Conservation (phyloP, 176 grass and related monocot species). For the Oryza rufipogon region DNA sequence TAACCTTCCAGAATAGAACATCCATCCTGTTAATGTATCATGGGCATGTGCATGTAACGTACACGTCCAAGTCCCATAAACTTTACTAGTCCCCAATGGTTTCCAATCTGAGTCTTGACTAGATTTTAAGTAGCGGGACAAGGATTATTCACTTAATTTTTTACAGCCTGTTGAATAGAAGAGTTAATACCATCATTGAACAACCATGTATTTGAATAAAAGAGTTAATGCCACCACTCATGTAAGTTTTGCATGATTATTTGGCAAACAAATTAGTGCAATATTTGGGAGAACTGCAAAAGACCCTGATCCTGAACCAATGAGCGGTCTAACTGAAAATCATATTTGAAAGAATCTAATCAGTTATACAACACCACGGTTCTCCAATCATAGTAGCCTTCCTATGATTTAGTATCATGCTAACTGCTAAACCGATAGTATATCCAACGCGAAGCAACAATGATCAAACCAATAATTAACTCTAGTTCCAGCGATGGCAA, state of each 20-base stretch:
- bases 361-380: background rate
- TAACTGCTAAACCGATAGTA: background rate
- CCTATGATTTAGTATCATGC: background rate
- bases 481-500: background rate
- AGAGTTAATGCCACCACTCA: background rate
- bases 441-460: background rate
- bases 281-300: background rate
- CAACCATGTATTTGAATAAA: background rate
- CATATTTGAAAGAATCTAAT: background rate
- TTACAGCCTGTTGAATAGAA: conserved; percentile 3
- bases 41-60: background rate
- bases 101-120: conserved; percentile 1
- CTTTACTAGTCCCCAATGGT: background rate
- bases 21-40: background rate
- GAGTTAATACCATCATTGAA: background rate
- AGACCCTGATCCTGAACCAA: background rate
- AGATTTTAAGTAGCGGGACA: background rate
- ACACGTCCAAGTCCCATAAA: background rate
- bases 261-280: background rate
- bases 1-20: background rate
- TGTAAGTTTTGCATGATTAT: background rate
- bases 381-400: background rate
- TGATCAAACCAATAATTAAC: background rate
- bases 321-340: background rate
- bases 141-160: background rate